Base-by-base conservation (phyloP, 805 yeast genomes). In the Suhomyces sp. region DNA sequence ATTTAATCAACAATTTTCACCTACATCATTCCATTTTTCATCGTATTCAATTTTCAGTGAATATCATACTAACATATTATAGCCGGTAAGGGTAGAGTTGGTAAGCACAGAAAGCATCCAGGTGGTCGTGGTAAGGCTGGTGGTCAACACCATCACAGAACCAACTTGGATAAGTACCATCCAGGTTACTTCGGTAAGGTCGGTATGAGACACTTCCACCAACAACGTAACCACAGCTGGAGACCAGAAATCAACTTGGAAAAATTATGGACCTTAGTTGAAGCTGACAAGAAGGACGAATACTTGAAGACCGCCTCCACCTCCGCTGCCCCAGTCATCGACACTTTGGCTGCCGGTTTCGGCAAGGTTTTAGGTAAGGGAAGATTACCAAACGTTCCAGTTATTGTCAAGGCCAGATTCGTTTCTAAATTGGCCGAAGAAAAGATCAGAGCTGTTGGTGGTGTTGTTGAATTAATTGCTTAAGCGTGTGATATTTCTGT, bases 111-210 rank as follows among this genome's bases (percentile, higher is more conserved):
- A 88, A 93, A 93, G 95, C 93, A 86, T 66, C 97, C 98, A 57
- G 98, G 98, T 93, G 98, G 98, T 79, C 90, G 98, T 79, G 99
- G 99, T 93, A 91, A 77, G 90, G 99, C 99, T 72, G 99, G 99
- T 91, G 99, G 99, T 88, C 91, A 80, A 78, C 98, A 91, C 77
- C 99, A 93, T 78, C 98, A 93, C 96, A 88, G 99, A 83, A 90
- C 93, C 74, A 93, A 93, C 82, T 76, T 93, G 79, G 99, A 93
- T 76, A 93, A 91, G 77, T 93, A 86, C 96, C 99, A 93, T 76
- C 98, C 98, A 67, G 99, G 99, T 88, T 93, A 93, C 91, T 93
- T 93, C 79, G 99, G 99, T 86, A 95, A 93, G 81, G 98, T 93
- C 71, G 99, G 99, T 90, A 91, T 91, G 97, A 88, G 98, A 85